Percentiles rank a stretch among this genome's conserved stretches.
Conservation (phyloP, 768 basidiomycete species). For the Tremella yokohamensis region DNA sequence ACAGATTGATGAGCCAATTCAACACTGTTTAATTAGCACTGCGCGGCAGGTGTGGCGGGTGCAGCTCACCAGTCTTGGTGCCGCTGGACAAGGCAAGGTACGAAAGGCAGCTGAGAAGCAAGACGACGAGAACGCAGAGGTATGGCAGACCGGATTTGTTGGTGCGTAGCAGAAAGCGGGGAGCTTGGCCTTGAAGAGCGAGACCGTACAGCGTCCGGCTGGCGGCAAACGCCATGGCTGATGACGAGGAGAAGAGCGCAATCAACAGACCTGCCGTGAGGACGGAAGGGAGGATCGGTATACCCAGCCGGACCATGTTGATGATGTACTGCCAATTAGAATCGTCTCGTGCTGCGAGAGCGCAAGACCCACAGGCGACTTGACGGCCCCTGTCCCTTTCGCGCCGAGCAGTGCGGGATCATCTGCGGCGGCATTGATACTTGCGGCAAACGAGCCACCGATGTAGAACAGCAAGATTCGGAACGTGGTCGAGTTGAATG, state of each 20-base stretch:
- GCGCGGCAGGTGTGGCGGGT: too few relatives aligned
- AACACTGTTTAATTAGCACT: conserved; percentile 28
- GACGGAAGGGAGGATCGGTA: conserved; percentile 24
- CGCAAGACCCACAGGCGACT: conserved; percentile 19
- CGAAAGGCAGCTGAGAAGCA: not conserved
- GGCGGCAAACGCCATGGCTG: conserved; percentile 7
- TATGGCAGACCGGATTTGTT: conserved; percentile 7
- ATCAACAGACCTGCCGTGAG: conserved; percentile 19
- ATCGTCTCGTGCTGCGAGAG: not conserved
- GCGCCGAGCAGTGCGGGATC: conserved; percentile 23
- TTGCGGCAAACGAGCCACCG: conserved; percentile 16
- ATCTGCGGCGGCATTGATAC: conserved; percentile 16
- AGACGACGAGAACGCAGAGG: conserved; percentile 5
- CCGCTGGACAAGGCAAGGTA: conserved; percentile 1
- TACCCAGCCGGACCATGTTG: conserved; percentile 19
- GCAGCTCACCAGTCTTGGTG: conserved; percentile 4
- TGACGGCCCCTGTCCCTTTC: conserved; percentile 23
- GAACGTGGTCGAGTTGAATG: conserved; percentile 29
- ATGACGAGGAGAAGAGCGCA: not conserved
- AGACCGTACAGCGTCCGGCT: conserved; percentile 10
- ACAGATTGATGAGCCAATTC: conserved; percentile 68
- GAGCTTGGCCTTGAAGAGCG: conserved; percentile 10
- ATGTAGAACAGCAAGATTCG: conserved; percentile 28
- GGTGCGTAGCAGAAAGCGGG: conserved; percentile 8
- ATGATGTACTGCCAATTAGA: not conserved